These are phyloP conservation scores for Acephala macrosclerotiorum DNA, from an alignment of 2,329 filamentous ascomycete genomes.

Conservation along the genomic window DNA sequence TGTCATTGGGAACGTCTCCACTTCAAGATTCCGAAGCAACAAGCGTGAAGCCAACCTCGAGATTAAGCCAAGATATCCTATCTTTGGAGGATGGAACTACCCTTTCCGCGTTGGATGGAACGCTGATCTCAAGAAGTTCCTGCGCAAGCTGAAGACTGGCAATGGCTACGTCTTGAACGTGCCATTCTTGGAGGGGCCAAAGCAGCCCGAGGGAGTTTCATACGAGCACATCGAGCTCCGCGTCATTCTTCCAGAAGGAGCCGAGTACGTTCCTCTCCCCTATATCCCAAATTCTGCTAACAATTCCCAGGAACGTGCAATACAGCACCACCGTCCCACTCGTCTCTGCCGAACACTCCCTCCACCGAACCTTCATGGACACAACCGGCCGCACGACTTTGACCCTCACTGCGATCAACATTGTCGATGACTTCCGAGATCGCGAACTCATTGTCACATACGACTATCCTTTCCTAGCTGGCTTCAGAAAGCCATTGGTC, in stretches of 20 bases:
- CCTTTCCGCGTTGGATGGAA: conserved; percentile 98
- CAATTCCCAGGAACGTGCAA: conserved; percentile 72
- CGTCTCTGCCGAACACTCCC: conserved; percentile 61
- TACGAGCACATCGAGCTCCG: conserved; percentile 84
- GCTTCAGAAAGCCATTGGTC: conserved; percentile 85
- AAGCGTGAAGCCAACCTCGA: conserved; percentile 84
- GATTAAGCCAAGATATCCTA: conserved; percentile 91
- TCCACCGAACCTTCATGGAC: conserved; percentile 93
- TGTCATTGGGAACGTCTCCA: conserved; percentile 96
- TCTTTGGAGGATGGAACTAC: conserved; percentile 98
- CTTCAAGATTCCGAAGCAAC: conserved; percentile 83
- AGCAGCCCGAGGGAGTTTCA: conserved; percentile 82
- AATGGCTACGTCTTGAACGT: conserved; percentile 87
- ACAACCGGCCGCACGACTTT: conserved; percentile 87
- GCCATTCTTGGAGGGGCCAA: conserved; percentile 92
- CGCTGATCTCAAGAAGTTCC: conserved; percentile 77
- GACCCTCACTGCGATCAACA: conserved; percentile 80
- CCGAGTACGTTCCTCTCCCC: conserved; percentile 69
- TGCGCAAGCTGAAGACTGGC: conserved; percentile 67
- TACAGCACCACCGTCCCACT: conserved; percentile 79
- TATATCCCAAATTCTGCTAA: conserved; percentile 56
- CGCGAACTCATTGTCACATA: conserved; percentile 87
- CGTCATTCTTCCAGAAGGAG: conserved; percentile 89
- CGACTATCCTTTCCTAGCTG: conserved; percentile 77
- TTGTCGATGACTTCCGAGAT: conserved; percentile 90